A percentile compares a stretch with the other conserved stretches of the same genome.
phyloP scores from a whole-genome alignment of 805 yeast genomes.

The Candida takata region DNA sequence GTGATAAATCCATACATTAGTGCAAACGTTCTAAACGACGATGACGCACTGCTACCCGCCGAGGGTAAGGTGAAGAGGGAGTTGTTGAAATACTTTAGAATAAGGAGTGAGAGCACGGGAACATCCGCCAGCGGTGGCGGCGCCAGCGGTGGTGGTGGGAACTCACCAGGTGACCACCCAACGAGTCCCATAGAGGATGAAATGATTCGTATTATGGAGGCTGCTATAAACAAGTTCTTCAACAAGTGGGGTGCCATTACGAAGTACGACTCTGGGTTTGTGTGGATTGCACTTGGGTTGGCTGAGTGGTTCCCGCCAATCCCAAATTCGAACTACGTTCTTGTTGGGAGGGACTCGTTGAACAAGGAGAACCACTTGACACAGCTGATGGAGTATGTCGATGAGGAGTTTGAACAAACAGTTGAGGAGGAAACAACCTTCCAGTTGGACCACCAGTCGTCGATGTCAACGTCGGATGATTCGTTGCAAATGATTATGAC shows the following conservation, averaged over 20 bases:
- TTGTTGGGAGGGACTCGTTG: conserved; percentile 19
- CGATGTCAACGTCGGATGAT: conserved; percentile 14
- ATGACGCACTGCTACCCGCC: conserved; percentile 22
- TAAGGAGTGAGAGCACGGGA: conserved; percentile 19
- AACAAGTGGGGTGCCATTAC: conserved; percentile 73
- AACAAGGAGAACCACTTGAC: conserved; percentile 19
- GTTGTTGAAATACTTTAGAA: conserved; percentile 51
- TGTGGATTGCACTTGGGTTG: conserved; percentile 83
- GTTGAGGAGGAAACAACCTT: not conserved
- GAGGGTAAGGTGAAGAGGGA: conserved; percentile 42
- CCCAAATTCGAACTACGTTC: conserved; percentile 18
- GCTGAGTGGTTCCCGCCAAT: conserved; percentile 81
- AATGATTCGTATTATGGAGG: conserved; percentile 49
- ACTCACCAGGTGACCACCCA: conserved; percentile 4
- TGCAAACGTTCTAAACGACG: conserved; percentile 30
- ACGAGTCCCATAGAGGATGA: conserved; percentile 37
- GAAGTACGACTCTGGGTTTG: conserved; percentile 72
- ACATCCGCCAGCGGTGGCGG: no score
- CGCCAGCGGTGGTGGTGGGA: conserved; percentile 5
- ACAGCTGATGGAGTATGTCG: conserved; percentile 18
- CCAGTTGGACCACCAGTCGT: conserved; percentile 12
- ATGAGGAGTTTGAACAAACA: conserved; percentile 1
- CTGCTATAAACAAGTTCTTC: conserved; percentile 56
- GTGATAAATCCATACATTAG: conserved; percentile 71
- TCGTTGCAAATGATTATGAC: conserved; percentile 28